Percentiles rank a stretch among this genome's conserved stretches.
phyloP scores from a whole-genome alignment of 2,329 filamentous ascomycete genomes.

The Ustulina deusta region DNA sequence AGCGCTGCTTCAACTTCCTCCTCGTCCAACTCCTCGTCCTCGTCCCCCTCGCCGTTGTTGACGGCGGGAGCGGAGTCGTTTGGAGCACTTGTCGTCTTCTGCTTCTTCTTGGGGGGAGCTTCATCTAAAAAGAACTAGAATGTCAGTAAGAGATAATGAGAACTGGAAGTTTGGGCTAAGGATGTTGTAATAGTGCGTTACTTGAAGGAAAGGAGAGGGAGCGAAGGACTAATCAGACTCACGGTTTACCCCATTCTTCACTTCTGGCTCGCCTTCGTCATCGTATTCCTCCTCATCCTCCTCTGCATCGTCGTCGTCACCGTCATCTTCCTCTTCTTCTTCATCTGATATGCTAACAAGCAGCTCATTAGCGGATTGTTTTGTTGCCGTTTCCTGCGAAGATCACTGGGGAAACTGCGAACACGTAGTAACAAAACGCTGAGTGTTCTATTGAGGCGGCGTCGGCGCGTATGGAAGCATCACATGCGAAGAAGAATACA shows the following conservation, averaged over 20 bases:
- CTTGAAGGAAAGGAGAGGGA: not conserved
- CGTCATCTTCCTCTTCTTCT: conserved; percentile 50
- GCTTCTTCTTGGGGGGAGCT: conserved; percentile 51
- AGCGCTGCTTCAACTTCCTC: conserved; percentile 44
- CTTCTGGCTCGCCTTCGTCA: conserved; percentile 48
- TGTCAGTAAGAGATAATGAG: conserved; percentile 29
- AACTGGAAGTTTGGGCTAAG: conserved; percentile 7
- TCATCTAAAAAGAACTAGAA: conserved; percentile 34
- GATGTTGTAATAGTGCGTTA: not conserved
- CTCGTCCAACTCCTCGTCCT: conserved; percentile 48
- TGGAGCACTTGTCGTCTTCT: conserved; percentile 46
- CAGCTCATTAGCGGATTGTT: conserved; percentile 22
- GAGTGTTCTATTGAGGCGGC: conserved; percentile 31
- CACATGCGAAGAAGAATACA: conserved; percentile 34
- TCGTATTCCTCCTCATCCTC: conserved; percentile 50
- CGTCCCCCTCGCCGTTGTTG: conserved; percentile 45
- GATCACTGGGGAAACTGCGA: not conserved
- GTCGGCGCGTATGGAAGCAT: conserved; percentile 39
- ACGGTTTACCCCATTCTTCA: conserved; percentile 51
- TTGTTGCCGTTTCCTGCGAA: not conserved
- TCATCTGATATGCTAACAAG: conserved; percentile 49
- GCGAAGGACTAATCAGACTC: conserved; percentile 35
- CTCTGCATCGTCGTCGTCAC: conserved; percentile 49
- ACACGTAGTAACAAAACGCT: not conserved
- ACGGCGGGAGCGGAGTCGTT: conserved; percentile 43